Conservation (phyloP, 306 rosid genomes). For the Fragaria iinumae region DNA sequence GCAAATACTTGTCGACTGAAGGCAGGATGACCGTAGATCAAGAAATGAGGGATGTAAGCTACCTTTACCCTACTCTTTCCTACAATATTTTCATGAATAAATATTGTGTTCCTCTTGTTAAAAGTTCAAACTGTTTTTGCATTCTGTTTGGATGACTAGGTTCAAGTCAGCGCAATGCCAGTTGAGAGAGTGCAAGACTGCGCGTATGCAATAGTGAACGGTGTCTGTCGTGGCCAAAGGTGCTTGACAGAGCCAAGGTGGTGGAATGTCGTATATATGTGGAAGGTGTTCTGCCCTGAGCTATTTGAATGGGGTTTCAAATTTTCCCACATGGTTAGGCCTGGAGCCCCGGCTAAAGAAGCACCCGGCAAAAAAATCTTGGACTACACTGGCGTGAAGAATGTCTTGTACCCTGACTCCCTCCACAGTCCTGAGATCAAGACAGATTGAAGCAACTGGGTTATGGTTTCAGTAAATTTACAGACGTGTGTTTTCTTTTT, state of each 20-base stretch:
- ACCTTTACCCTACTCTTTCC: not conserved
- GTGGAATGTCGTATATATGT: conserved; percentile 28
- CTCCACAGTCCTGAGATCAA: conserved; percentile 17
- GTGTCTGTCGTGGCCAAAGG: conserved; percentile 36
- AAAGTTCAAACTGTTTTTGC: not conserved
- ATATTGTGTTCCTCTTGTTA: not conserved
- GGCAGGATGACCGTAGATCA: conserved; percentile 43
- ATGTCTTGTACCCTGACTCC: conserved; percentile 19
- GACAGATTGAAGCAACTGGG: conserved; percentile 8
- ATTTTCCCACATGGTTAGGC: conserved; percentile 7
- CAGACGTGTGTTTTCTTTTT: not conserved
- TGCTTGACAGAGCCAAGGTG: conserved; percentile 43
- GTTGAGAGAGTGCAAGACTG: conserved; percentile 17
- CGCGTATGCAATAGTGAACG: conserved; percentile 31
- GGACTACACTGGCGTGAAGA: conserved; percentile 29
- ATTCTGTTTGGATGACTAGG: not conserved
- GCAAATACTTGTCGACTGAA: conserved; percentile 35
- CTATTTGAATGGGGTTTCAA: conserved; percentile 29
- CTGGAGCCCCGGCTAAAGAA: conserved; percentile 19
- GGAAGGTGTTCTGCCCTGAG: conserved; percentile 45
- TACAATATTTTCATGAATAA: not conserved
- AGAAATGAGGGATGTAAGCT: conserved; percentile 58
- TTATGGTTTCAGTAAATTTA: not conserved
- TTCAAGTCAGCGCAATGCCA: conserved; percentile 24
- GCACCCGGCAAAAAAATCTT: conserved; percentile 28